Conservation (phyloP, 805 yeast genomes). For the Teunomyces tritomae region DNA sequence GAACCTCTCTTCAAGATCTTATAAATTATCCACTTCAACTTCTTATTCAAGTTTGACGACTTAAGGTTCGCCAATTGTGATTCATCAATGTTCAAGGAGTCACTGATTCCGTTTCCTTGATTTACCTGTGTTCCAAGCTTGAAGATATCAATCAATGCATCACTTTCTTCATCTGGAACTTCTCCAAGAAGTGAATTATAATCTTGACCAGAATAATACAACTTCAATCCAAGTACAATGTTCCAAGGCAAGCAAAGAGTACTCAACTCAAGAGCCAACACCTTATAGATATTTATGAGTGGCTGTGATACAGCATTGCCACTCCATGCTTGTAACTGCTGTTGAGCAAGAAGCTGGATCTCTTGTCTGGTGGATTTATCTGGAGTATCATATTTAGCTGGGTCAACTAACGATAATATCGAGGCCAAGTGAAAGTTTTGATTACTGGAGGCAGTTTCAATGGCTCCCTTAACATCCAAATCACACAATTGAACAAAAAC, state of each 20-base stretch:
- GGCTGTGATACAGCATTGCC: slow-evolving; percentile 50
- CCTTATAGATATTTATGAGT: slow-evolving; percentile 57
- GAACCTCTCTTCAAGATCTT: slow-evolving; percentile 34
- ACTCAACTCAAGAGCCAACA: slow-evolving; percentile 55
- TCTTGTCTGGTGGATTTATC: slow-evolving; percentile 48
- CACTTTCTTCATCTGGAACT: slow-evolving; percentile 11
- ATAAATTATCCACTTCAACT: slow-evolving; percentile 52
- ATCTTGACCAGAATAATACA: slow-evolving; percentile 47
- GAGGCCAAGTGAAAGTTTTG: slow-evolving; percentile 70
- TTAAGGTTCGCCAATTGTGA: background rate
- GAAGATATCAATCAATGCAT: slow-evolving; percentile 19
- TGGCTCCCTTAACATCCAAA: slow-evolving; percentile 62
- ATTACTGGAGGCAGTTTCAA: slow-evolving; percentile 55
- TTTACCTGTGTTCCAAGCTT: slow-evolving; percentile 13
- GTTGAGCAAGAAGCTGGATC: slow-evolving; percentile 43
- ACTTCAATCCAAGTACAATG: slow-evolving; percentile 51
- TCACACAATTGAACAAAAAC: slow-evolving; percentile 50
- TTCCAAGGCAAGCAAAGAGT: slow-evolving; percentile 61
- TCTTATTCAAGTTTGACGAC: slow-evolving; percentile 25
- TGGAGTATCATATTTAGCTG: slow-evolving; percentile 57
- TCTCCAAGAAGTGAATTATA: slow-evolving; percentile 1
- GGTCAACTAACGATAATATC: slow-evolving; percentile 65
- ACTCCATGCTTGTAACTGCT: slow-evolving; percentile 69
- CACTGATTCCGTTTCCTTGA: background rate
- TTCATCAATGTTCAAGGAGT: background rate